Evolutionary conservation across 1,139 yeast species (phyloP), one percentile per base, ranked within the genome.

Genomic region (Pichia sp.): DNA sequence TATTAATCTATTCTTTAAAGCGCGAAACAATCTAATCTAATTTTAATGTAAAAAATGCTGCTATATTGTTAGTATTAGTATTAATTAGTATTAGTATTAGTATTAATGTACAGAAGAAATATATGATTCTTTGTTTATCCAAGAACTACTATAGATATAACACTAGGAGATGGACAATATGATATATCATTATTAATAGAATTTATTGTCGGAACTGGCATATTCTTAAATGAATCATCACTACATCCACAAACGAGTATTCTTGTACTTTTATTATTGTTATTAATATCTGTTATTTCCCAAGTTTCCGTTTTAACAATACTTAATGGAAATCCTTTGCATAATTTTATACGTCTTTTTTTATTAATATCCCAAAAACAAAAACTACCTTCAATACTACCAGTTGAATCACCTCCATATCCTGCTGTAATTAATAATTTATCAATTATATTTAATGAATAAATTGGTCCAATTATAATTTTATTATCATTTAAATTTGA

Each of bases 311-410:
- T 42, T 26, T 39, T 22, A 6, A 47, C 50, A 24, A 47, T 35
- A 20, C 36, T 41, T 39, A 62, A 60, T 3, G 71, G 71, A 42
- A 82, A 70, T 48, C 71, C 73, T 11, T 78, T 73, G 50, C 72
- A 78, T 57, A 80, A 81, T 58, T 70, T 78, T 52, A 76, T 68
- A 54, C 89, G 71, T 62, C 79, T 82, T 46, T 80, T 70, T 34
- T 79, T 69, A 39, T 71, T 67, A 60, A 76, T 75, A 57, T 86
- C 87, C 97, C 97, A 89, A 22, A 82, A 62, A 52, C 87, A 82
- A 1, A 87, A 76, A 36, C 74, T 67, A 0, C 87, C 81, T 62
- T 89, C 96, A 0, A 48, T 40, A 20, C 46, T 46, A 20, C 90
- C 79, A 0, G 95, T 96, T 4, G 39, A 41, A 32, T 42, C 38